A percentile compares a stretch with the other conserved stretches of the same genome.
These are phyloP conservation scores for Aspergillus vadensis DNA, from an alignment of 2,329 filamentous ascomycete species.

Conservation along the genomic window DNA sequence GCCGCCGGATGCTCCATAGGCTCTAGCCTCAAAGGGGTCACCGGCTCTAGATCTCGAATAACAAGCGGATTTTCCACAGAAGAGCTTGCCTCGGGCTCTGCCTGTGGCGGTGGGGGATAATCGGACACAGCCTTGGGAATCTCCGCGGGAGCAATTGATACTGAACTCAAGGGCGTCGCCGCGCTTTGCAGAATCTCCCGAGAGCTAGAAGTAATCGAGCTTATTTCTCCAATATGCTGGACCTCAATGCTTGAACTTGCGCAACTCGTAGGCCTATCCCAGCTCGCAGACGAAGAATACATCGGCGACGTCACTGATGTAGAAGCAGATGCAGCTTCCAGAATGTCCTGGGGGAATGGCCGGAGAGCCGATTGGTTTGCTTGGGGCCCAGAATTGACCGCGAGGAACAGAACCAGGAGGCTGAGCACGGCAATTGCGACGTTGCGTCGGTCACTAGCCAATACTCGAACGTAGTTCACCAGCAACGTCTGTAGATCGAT, in stretches of 20 bases:
- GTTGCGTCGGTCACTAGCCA: constrained; percentile 57
- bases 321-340: constrained; percentile 5
- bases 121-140: neutral
- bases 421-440: constrained; percentile 52
- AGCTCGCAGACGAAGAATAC: constrained; percentile 5
- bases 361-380: constrained; percentile 13
- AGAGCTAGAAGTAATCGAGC: neutral
- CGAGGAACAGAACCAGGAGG: constrained; percentile 46
- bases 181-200: neutral
- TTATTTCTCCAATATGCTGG: neutral
- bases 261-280: neutral
- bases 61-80: neutral
- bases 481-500: constrained; percentile 56
- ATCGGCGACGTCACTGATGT: constrained; percentile 7
- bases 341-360: constrained; percentile 19
- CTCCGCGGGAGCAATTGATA: neutral
- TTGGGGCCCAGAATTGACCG: constrained; percentile 22
- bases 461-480: constrained; percentile 55
- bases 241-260: neutral
- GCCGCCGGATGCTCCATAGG: neutral
- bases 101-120: neutral
- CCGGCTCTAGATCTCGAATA: neutral
- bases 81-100: neutral
- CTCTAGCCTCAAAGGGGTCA: neutral
- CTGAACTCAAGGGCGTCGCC: neutral